Conservation (phyloP, 108 stramenopile genomes). For the Mediolabrus comicus region DNA sequence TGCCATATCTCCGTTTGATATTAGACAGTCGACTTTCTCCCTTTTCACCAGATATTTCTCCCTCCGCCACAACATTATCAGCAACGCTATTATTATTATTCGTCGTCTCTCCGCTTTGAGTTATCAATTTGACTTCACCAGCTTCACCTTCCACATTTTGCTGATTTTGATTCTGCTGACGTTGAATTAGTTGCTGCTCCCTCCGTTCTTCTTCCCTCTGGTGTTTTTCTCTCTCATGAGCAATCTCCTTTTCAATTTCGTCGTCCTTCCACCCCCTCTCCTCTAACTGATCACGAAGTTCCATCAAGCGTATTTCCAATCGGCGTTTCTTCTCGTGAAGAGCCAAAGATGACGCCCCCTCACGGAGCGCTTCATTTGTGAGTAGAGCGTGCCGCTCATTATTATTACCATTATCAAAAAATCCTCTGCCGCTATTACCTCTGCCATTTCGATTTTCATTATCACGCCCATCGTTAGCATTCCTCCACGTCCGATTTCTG, state of each 20-base stretch:
- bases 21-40: constrained; percentile 3
- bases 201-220: background rate
- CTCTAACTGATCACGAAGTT: constrained; percentile 75
- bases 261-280: constrained; percentile 51
- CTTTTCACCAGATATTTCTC: background rate
- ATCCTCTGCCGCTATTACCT: constrained; percentile 17
- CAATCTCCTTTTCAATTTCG: constrained; percentile 69
- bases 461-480: constrained; percentile 51
- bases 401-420: background rate
- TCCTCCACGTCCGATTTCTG: constrained; percentile 49
- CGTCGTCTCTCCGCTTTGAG: constrained; percentile 6
- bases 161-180: background rate
- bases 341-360: constrained; percentile 68
- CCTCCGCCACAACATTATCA: background rate
- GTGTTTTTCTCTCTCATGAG: constrained; percentile 42
- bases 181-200: constrained; percentile 21
- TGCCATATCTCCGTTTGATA: background rate
- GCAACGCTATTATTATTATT: constrained; percentile 3
- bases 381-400: constrained; percentile 46
- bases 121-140: constrained; percentile 21
- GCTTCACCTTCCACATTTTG: background rate
- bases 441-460: constrained; percentile 9
- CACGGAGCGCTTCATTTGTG: constrained; percentile 56
- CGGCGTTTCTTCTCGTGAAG: constrained; percentile 64
- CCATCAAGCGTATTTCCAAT: constrained; percentile 74